These are phyloP conservation scores for Paxillus ammoniavirescens DNA, from an alignment of 768 basidiomycete genomes.

Conservation along the genomic window DNA sequence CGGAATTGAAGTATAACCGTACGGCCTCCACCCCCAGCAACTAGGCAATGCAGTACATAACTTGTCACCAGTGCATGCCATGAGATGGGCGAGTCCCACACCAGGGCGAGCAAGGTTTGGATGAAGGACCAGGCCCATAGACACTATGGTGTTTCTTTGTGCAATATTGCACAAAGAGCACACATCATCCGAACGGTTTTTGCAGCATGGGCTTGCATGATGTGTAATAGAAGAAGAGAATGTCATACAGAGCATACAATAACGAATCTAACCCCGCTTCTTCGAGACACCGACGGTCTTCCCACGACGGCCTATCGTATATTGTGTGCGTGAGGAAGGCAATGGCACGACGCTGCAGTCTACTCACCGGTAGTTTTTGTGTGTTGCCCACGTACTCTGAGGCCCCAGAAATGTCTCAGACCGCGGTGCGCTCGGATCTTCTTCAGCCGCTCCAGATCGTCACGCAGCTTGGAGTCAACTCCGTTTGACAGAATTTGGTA, in stretches of 20 bases:
- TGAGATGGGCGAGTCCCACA: no score
- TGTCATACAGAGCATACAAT: conserved; percentile 6
- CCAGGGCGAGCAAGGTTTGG: no score
- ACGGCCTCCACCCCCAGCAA: no score
- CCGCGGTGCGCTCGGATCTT: conserved; percentile 98
- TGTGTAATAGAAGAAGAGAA: neutral
- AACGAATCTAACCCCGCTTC: conserved; percentile 58
- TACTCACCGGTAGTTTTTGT: conserved; percentile 93
- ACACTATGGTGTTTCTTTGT: no score
- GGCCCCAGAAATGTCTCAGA: conserved; percentile 89
- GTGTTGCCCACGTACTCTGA: conserved; percentile 97
- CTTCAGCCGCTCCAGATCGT: conserved; percentile 97
- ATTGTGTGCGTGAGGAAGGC: neutral
- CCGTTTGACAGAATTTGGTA: conserved; percentile 93
- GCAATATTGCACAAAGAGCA: no score
- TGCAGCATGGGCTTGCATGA: no score
- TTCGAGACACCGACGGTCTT: conserved; percentile 97
- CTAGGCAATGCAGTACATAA: no score
- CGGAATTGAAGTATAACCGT: no score
- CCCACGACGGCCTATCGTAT: conserved; percentile 75
- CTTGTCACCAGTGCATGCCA: no score
- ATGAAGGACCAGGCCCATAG: no score
- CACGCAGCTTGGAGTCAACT: conserved; percentile 97
- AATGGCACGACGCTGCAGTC: neutral
- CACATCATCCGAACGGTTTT: no score